Evolutionary conservation across 176 grass and related monocot genomes (phyloP).

Genomic region (Avena insularis): DNA sequence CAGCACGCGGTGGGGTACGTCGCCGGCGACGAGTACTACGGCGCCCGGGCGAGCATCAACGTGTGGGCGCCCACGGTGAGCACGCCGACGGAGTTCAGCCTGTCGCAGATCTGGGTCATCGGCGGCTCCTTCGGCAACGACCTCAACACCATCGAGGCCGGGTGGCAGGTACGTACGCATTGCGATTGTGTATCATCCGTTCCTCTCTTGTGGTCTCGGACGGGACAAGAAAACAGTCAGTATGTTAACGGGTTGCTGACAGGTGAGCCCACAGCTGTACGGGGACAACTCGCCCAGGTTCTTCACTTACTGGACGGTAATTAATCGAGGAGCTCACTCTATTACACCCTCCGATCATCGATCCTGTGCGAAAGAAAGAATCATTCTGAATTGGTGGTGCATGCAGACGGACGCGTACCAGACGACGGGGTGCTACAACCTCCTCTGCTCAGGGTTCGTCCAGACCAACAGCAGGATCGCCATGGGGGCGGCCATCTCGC

Average conservation of each 20-base stretch:
- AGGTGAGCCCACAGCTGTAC: slow-evolving; percentile 94
- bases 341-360: too few relatives aligned
- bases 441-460: slow-evolving; percentile 91
- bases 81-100: slow-evolving; percentile 82
- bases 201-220: neutral
- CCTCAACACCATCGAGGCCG: slow-evolving; percentile 96
- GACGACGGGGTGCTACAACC: slow-evolving; percentile 94
- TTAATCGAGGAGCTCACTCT: neutral
- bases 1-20: slow-evolving; percentile 96
- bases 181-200: neutral
- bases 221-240: neutral
- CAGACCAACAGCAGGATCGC: slow-evolving; percentile 92
- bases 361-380: too few relatives aligned
- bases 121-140: slow-evolving; percentile 85
- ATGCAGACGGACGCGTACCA: slow-evolving; percentile 87
- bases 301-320: slow-evolving; percentile 98
- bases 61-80: slow-evolving; percentile 82
- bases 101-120: slow-evolving; percentile 98
- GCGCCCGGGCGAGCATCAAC: slow-evolving; percentile 91
- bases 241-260: neutral
- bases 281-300: slow-evolving; percentile 84
- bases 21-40: slow-evolving; percentile 87
- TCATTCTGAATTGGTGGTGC: neutral
- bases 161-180: slow-evolving; percentile 64
- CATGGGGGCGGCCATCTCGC: slow-evolving; percentile 92